A percentile compares a stretch with the other conserved stretches of the same genome.
Evolutionary conservation across 257 asterid species (phyloP).

Genomic region (Misopates orontium): DNA sequence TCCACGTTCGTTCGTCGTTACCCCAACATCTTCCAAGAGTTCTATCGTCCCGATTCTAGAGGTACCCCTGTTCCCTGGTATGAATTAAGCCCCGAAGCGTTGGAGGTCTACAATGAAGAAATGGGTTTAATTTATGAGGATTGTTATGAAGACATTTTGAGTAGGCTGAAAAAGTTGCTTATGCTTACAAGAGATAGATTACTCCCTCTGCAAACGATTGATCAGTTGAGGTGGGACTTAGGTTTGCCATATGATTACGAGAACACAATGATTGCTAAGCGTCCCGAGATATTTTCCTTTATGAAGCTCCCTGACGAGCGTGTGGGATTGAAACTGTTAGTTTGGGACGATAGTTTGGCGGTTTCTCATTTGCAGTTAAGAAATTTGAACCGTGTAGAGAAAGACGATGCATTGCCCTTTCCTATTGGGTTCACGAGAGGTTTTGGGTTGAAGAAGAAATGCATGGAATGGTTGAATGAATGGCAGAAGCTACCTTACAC

Average conservation of each 20-base stretch:
- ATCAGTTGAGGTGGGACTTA: conserved; percentile 85
- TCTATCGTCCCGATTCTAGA: conserved; percentile 53
- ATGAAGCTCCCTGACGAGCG: conserved; percentile 72
- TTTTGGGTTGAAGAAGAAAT: conserved; percentile 81
- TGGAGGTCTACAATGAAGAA: conserved; percentile 47
- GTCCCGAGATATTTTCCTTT: conserved; percentile 52
- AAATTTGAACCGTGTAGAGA: conserved; percentile 27
- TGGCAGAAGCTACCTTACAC: conserved; percentile 92
- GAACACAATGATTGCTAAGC: conserved; percentile 37
- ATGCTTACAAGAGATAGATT: conserved; percentile 67
- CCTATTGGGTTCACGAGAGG: conserved; percentile 85
- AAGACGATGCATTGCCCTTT: conserved; percentile 46
- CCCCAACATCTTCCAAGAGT: conserved; percentile 74
- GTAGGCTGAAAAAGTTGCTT: conserved; percentile 66
- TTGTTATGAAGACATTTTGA: conserved; percentile 56
- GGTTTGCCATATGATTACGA: conserved; percentile 71
- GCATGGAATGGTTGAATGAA: conserved; percentile 84
- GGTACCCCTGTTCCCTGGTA: conserved; percentile 92
- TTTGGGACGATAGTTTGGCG: conserved; percentile 63
- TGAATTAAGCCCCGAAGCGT: conserved; percentile 49
- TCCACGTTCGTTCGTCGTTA: conserved; percentile 74
- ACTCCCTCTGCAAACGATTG: conserved; percentile 80
- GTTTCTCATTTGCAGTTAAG: conserved; percentile 62
- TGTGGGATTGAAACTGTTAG: conserved; percentile 55
- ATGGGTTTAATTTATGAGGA: conserved; percentile 31